Percentiles rank a stretch among this genome's conserved stretches.
Evolutionary conservation across 1,284 basidiomycete genomes (phyloP).

Genomic region (Rhodotorula sp.): DNA sequence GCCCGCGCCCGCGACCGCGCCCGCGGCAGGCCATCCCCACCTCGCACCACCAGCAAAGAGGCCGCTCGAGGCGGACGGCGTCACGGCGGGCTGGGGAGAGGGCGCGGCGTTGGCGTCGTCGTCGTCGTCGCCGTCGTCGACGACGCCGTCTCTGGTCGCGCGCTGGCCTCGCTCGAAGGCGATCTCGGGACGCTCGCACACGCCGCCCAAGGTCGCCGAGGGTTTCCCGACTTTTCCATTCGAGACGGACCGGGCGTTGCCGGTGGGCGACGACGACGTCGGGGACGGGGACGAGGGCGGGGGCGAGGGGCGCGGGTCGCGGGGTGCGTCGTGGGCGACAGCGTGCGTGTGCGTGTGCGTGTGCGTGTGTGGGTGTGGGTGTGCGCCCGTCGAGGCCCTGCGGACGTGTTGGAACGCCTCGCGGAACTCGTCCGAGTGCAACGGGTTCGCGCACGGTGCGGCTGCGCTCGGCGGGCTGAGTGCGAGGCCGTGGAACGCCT

Average conservation of each 20-base stretch:
- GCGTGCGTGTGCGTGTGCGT: too few relatives aligned
- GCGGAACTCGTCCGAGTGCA: slow-evolving; percentile 31
- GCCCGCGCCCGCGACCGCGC: too few relatives aligned
- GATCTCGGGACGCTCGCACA: slow-evolving; percentile 35
- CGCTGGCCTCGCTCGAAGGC: slow-evolving; percentile 18
- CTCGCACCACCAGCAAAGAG: slow-evolving; percentile 32
- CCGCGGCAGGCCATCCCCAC: slow-evolving; percentile 33
- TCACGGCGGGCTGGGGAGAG: background rate
- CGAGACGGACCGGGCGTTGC: background rate
- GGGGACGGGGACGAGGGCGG: slow-evolving; percentile 18
- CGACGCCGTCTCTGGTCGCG: background rate
- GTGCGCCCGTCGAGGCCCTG: slow-evolving; percentile 7
- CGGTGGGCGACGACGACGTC: slow-evolving; percentile 22
- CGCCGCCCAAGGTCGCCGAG: slow-evolving; percentile 23
- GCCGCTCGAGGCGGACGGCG: background rate
- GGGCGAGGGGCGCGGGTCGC: slow-evolving; percentile 13
- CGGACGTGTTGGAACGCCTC: slow-evolving; percentile 33
- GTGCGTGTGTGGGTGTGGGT: too few relatives aligned
- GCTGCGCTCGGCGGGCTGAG: background rate
- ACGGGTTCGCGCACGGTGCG: slow-evolving; percentile 1
- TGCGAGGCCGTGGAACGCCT: slow-evolving; percentile 26
- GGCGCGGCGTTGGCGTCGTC: background rate
- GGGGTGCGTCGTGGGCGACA: background rate
- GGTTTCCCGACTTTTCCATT: slow-evolving; percentile 4
- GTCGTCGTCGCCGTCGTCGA: background rate